phyloP scores from a whole-genome alignment of 768 basidiomycete species.

The Serendipita indica region DNA sequence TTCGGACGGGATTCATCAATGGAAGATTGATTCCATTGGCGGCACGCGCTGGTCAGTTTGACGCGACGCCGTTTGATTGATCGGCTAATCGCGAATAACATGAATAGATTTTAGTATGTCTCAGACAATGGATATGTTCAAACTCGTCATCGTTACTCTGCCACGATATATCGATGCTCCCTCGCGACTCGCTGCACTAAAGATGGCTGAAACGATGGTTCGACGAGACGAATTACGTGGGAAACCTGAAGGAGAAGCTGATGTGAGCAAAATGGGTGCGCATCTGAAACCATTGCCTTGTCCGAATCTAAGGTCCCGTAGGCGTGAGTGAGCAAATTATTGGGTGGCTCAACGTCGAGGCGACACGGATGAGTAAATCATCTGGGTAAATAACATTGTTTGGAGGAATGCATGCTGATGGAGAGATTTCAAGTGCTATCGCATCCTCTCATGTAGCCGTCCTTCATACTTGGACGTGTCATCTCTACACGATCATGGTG shows the following conservation, averaged over 20 bases:
- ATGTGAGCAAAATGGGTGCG: constrained; percentile 40
- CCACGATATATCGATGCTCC: constrained; percentile 59
- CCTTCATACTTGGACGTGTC: constrained; percentile 56
- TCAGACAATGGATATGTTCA: constrained; percentile 55
- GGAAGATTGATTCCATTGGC: constrained; percentile 46
- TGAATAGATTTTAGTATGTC: constrained; percentile 40
- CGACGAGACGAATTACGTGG: constrained; percentile 44
- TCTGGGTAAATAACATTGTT: neutral
- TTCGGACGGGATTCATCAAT: constrained; percentile 41
- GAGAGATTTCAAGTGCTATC: constrained; percentile 26
- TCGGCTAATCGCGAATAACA: constrained; percentile 9
- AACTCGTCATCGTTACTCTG: constrained; percentile 58
- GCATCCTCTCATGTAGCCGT: constrained; percentile 50
- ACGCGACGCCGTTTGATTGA: constrained; percentile 4
- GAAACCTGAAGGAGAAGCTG: constrained; percentile 25
- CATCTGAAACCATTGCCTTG: constrained; percentile 11
- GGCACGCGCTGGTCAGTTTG: constrained; percentile 32
- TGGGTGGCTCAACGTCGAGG: constrained; percentile 62
- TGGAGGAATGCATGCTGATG: constrained; percentile 14
- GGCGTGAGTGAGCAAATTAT: constrained; percentile 39
- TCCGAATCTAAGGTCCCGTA: neutral
- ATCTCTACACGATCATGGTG: constrained; percentile 41
- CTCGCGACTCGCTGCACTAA: constrained; percentile 59
- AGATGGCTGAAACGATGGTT: constrained; percentile 48
- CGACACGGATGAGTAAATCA: constrained; percentile 39